Base-by-base conservation (phyloP, 768 basidiomycete genomes). In the Leccinum barrowsii region DNA sequence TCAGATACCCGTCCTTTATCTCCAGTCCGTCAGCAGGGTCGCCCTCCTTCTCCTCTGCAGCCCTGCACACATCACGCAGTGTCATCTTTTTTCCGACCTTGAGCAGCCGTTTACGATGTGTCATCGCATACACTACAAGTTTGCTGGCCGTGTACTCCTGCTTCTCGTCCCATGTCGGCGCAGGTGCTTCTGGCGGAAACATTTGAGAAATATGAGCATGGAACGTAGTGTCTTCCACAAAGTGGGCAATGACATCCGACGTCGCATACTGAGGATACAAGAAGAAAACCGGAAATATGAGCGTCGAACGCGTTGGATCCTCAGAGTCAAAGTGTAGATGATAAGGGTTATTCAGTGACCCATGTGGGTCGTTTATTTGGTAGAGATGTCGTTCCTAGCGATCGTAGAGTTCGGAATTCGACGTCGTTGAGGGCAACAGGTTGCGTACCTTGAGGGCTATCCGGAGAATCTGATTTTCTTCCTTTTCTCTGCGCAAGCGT, bases 1-100 rank as follows among this genome's bases (percentile, higher is more conserved):
- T 85, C 65, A 96, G 69, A 65, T 88, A 92, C 4, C 89, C 89
- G 62, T 92, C 90, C 63, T 85, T 87, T 49, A 98, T 67, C 68
- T 93, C 91, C 53, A 98, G 70, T 1, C 96, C 94, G 69, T 98
- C 95, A 60, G 65, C 72, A 32, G 75, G 75, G 55, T 82, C 83
- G 2, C 82, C 85, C 17, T 79, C 79, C 71, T 83, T 86, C 19
- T 73, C 83, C 63, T 80, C 82, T 1, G 87, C 82, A 4, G 82
- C 84, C 10, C 73, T 74, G 63, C 86, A 87, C 4, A 96, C 87
- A 65, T 94, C 90, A 49, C 80, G 75, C 58, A 98, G 75, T 11
- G 88, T 89, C 85, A 96, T 87, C 70, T 90, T 93, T 75, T 87
- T 91, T 13, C 95, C 96, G 5, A 96, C 84, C 74, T 95, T 99